These are phyloP conservation scores for Magnusiomyces starmeri DNA, from an alignment of 1,139 yeast species.

Conservation along the genomic window DNA sequence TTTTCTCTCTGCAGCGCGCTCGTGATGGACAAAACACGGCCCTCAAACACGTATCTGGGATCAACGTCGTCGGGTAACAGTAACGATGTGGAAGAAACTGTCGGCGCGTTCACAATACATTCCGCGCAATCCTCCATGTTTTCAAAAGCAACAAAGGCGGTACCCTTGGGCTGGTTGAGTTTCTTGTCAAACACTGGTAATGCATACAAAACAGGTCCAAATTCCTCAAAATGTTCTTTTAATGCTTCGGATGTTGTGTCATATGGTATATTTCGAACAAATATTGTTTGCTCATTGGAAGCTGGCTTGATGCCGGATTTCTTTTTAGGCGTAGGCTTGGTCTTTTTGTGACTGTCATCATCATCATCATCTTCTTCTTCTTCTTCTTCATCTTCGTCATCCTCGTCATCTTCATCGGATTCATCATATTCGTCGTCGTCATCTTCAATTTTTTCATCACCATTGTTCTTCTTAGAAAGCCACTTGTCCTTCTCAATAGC, in stretches of 20 bases:
- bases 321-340: slow-evolving; percentile 23
- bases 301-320: slow-evolving; percentile 26
- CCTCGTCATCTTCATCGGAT: slow-evolving; percentile 28
- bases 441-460: slow-evolving; percentile 35
- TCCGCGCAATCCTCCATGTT: slow-evolving; percentile 53
- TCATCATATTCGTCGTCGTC: slow-evolving; percentile 34
- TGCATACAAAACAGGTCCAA: slow-evolving; percentile 89
- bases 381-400: slow-evolving; percentile 27
- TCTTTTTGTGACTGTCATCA: slow-evolving; percentile 21
- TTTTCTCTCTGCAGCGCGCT: slow-evolving; percentile 83
- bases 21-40: slow-evolving; percentile 76
- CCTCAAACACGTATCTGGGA: slow-evolving; percentile 84
- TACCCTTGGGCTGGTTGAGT: slow-evolving; percentile 84
- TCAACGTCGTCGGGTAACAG: slow-evolving; percentile 88
- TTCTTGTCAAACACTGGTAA: slow-evolving; percentile 83
- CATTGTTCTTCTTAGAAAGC: slow-evolving; percentile 44
- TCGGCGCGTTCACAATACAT: slow-evolving; percentile 76
- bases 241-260: slow-evolving; percentile 81
- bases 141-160: slow-evolving; percentile 87
- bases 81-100: slow-evolving; percentile 65
- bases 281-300: slow-evolving; percentile 39
- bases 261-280: slow-evolving; percentile 89
- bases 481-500: slow-evolving; percentile 85
- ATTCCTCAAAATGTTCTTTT: slow-evolving; percentile 66
- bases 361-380: slow-evolving; percentile 26